Conservation (phyloP, 2,329 filamentous ascomycete genomes). For the Alternaria conjuncta region DNA sequence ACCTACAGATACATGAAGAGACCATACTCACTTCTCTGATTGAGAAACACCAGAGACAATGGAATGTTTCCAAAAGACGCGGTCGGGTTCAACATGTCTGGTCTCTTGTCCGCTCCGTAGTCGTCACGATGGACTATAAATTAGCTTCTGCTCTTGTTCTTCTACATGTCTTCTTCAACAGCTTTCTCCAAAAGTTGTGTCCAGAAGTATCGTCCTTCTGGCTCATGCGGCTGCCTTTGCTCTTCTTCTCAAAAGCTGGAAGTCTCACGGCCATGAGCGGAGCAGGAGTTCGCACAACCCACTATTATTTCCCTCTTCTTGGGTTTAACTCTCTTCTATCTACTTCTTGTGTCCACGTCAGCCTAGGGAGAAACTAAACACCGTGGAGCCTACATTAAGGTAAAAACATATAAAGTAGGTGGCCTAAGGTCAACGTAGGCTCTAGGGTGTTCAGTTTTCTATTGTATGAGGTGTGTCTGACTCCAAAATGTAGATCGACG, state of each 20-base stretch:
- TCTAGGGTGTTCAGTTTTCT: too few relatives aligned
- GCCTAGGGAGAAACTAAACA: too few relatives aligned
- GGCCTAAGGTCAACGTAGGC: too few relatives aligned
- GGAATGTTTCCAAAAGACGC: not conserved
- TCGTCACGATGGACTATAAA: not conserved
- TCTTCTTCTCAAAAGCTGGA: not conserved
- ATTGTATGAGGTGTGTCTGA: too few relatives aligned
- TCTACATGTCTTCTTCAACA: not conserved
- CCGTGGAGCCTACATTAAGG: too few relatives aligned
- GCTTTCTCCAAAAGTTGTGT: not conserved
- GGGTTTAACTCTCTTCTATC: not conserved
- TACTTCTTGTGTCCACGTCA: too few relatives aligned
- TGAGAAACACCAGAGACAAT: not conserved
- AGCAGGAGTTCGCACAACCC: not conserved
- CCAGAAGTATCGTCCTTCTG: too few relatives aligned
- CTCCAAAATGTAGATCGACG: too few relatives aligned
- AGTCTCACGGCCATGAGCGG: rapidly evolving
- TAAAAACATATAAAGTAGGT: too few relatives aligned
- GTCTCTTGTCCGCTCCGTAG: not conserved
- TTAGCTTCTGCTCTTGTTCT: rapidly evolving
- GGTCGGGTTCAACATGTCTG: rapidly evolving
- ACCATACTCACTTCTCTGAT: not conserved
- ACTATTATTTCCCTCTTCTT: not conserved
- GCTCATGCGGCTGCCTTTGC: not conserved
- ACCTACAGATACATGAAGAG: not conserved